Base-by-base conservation (phyloP, 441 rosid species). In the Hura crepitans region DNA sequence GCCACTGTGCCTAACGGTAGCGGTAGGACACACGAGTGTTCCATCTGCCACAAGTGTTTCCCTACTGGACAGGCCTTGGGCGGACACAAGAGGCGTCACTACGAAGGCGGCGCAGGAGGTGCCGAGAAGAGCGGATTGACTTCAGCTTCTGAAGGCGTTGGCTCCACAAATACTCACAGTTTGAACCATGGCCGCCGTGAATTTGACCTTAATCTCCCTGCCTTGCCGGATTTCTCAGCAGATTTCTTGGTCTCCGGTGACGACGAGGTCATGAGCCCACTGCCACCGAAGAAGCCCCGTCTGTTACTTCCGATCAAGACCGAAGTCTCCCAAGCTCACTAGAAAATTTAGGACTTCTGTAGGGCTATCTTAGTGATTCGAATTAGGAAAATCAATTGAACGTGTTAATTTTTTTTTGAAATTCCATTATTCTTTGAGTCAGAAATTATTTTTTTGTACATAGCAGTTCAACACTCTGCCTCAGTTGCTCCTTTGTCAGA, bases 71-170 rank as follows among this genome's bases (percentile, higher is more conserved):
- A 90, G 74, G 98, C 95, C 64, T 79, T 90, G 46, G 97, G 97
- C 15, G 97, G 95, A 13, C 97, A 92, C 76, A 92, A 93, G 81
- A 81, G 93, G 75, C 78, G 95, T 75, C 88, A 87, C 88, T 90
- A 92, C 67, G 93, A 86, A 35, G 93, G 93, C 17, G 88, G 83
- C 17, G 77, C 77, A n/a, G 78, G 72, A 22, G 83, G 73, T 25
- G 80, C 75, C 27, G 82, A 72, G n/a, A 74, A 73, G 66, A 76
- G 81, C 58, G 81, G 63, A 45, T 62, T 64, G 11, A 72, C 81
- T 45, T 74, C 85, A 18, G 56, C 69, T 33, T 87, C 95, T 3
- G 90, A 84, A 70, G 91, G 89, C 2, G 83, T 82, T 35, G 89
- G 89, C 0, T 89, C 95, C 27, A 78, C 86, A 31, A 81, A 22